Percentiles rank a stretch among this genome's conserved stretches.
Conservation (phyloP, 805 yeast species). For the Yarrowia yakushimensis region DNA sequence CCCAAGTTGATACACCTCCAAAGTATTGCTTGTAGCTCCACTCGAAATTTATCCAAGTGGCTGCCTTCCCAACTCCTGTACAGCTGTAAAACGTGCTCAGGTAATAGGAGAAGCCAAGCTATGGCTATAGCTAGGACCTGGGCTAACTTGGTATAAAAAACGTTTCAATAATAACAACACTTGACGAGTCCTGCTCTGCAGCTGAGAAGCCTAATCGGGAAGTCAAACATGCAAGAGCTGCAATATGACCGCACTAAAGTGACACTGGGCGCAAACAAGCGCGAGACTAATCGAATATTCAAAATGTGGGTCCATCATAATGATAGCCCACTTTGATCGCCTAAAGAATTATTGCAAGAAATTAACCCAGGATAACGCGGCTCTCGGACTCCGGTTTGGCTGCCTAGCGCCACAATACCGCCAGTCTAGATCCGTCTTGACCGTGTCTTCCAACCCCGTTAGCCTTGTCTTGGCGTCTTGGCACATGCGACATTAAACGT, state of each 20-base stretch:
- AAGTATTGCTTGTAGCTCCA: too few species aligned
- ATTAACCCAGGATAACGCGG: background rate
- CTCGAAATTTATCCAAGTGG: too few species aligned
- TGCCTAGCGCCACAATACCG: background rate
- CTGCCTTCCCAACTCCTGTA: too few species aligned
- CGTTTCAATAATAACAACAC: background rate
- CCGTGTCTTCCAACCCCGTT: background rate
- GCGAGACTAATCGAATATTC: background rate
- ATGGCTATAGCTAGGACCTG: too few species aligned
- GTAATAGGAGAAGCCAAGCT: too few species aligned
- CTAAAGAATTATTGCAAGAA: background rate
- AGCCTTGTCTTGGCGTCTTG: conserved; percentile 18
- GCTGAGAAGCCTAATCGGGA: background rate
- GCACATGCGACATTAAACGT: conserved; percentile 13
- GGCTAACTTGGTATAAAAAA: background rate
- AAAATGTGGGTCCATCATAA: background rate
- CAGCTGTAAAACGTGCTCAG: too few species aligned
- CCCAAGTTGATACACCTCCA: too few species aligned
- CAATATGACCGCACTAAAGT: background rate
- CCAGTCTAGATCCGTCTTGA: background rate
- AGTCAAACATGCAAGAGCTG: background rate
- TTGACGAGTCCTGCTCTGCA: background rate
- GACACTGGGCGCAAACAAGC: background rate
- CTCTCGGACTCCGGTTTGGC: background rate
- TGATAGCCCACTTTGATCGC: background rate